Base-by-base conservation (phyloP, 108 stramenopile genomes). In the Parietichytrium sp. region DNA sequence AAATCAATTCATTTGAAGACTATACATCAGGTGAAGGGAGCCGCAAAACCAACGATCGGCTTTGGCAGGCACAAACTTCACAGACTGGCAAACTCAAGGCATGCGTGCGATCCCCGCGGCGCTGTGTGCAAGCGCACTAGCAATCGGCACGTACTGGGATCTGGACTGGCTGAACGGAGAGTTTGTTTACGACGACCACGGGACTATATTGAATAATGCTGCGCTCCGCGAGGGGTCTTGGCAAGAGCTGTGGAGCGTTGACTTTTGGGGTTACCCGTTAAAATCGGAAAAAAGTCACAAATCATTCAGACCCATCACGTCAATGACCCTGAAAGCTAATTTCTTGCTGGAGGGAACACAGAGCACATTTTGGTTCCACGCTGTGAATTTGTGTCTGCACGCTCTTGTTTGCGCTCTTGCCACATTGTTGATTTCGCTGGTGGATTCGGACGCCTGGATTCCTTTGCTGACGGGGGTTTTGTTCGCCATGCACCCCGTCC, bases 331-430 rank as follows among this genome's bases (percentile, higher is more conserved):
- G 15, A 33, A 42, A n/a, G 45, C 45, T 2, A 72, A 72, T 25
- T 72, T 45, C 42, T 20, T 72, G 33, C 33, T 72, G 1, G 16
- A 16, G 10, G 61, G 61, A 6, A n/a, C n/a, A n/a, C 38, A 72
- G 20, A 25, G 45, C 42, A n/a, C 45, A n/a, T 72, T 72, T 20
- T 72, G 61, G 61, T 72, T 45, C 20, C 61, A 72, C 20, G 61
- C 45, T 25, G 61, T 72, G 42, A 72, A 72, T 27, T 42, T 33
- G 20, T 33, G 36, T 6, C 61, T 72, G 42, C 61, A 72, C 3
- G 42, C 45, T 27, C 38, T 72, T 6, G 33, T 72, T 20, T 45
- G 38, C 20, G 61, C 38, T 10, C 61, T 72, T 7, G 61, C 61
- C 42, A 72, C 61, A 23, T n/a, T 72, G 42, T 42, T 72, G 10